Conservation (phyloP, 345 rosid species). For the Erysimum cheiranthoides region DNA sequence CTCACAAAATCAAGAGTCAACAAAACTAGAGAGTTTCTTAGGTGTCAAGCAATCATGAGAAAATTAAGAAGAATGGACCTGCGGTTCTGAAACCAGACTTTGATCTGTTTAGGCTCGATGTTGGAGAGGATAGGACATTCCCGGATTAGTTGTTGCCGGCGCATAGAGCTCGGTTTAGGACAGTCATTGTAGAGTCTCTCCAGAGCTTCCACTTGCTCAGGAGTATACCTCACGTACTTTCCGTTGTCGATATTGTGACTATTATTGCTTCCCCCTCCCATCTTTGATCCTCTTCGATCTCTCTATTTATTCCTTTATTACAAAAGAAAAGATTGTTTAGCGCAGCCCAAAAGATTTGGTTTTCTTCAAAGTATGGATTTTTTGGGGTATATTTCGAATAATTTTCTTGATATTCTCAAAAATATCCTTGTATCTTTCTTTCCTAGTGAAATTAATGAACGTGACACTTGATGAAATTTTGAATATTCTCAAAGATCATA, state of each 20-base stretch:
- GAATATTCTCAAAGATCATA: constrained; percentile 16
- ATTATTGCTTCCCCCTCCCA: constrained; percentile 71
- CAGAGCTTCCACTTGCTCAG: constrained; percentile 98
- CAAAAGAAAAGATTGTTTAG: not conserved
- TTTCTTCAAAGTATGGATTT: constrained; percentile 12
- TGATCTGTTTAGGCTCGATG: constrained; percentile 99
- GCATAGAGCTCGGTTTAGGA: constrained; percentile 96
- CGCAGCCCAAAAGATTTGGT: not conserved
- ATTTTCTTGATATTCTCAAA: not conserved
- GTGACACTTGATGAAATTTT: constrained; percentile 34
- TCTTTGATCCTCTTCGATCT: constrained; percentile 37
- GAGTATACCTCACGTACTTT: constrained; percentile 93
- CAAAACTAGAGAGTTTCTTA: constrained; percentile 41
- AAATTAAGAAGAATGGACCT: constrained; percentile 53
- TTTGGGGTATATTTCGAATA: constrained; percentile 1
- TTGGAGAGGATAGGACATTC: constrained; percentile 95
- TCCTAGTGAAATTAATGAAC: not conserved
- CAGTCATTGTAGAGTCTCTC: constrained; percentile 97
- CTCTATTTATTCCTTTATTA: constrained; percentile 10
- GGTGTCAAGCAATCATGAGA: constrained; percentile 23
- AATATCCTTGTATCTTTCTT: not conserved
- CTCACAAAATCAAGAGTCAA: constrained; percentile 21
- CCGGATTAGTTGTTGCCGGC: constrained; percentile 94
- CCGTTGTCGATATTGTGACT: constrained; percentile 75
- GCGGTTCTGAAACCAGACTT: constrained; percentile 99